Evolutionary conservation across 805 yeast species (phyloP).

Genomic region (Peterozyma toletana): DNA sequence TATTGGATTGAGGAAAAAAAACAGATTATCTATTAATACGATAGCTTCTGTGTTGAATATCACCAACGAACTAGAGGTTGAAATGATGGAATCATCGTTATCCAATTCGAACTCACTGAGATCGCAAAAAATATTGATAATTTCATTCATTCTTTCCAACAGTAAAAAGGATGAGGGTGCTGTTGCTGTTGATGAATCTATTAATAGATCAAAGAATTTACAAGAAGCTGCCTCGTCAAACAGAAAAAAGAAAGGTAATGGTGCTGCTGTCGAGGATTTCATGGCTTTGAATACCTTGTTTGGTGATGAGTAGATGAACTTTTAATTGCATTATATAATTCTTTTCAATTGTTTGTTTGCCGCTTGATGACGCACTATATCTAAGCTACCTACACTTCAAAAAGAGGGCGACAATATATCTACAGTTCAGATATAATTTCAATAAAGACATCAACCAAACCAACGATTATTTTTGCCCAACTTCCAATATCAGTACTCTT

Average conservation of each 20-base stretch:
- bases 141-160: slow-evolving; percentile 66
- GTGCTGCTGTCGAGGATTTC: slow-evolving; percentile 32
- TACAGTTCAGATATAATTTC: too few species aligned
- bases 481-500: too few species aligned
- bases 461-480: too few species aligned
- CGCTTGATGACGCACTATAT: too few species aligned
- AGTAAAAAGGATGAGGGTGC: slow-evolving; percentile 39
- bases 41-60: slow-evolving; percentile 44
- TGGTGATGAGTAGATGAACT: slow-evolving; percentile 27
- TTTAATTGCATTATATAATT: too few species aligned
- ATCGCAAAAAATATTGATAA: slow-evolving; percentile 73
- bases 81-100: slow-evolving; percentile 56
- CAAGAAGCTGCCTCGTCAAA: slow-evolving; percentile 35
- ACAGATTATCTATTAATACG: slow-evolving; percentile 42
- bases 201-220: slow-evolving; percentile 43
- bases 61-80: slow-evolving; percentile 40
- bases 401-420: too few species aligned
- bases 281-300: slow-evolving; percentile 55
- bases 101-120: slow-evolving; percentile 61
- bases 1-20: slow-evolving; percentile 62
- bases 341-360: too few species aligned
- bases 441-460: too few species aligned
- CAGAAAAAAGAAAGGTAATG: slow-evolving; percentile 38
- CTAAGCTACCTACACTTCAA: too few species aligned
- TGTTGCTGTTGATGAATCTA: slow-evolving; percentile 29